Evolutionary conservation across 2,329 filamentous ascomycete species (phyloP), one percentile per base, ranked within the genome.

Genomic region (Nigrospora sphaerica): DNA sequence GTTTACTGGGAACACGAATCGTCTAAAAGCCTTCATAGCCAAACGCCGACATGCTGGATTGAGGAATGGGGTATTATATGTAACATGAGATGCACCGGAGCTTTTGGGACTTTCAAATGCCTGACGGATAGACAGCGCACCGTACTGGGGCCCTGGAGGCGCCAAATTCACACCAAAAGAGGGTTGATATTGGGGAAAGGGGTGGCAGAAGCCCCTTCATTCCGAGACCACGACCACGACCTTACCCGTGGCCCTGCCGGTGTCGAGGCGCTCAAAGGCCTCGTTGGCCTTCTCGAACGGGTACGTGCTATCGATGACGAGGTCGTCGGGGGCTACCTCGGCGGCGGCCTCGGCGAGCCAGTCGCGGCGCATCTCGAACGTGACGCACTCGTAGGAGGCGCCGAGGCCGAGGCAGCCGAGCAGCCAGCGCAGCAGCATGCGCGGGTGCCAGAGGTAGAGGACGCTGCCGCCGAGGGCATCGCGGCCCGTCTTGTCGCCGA

Each of bases 261-360:
- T 48, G 23, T 46, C 35, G 32, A 49, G 23, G 40, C 42, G 48
- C 28, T 46, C 43, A 31, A 46, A 52, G 16, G 47, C 50, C 31
- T 48, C 45, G 17, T 39, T 42, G n/a, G 38, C 50, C 16, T 48
- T 28, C 6, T 39, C 42, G 37, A 52, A 52, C 17, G 23, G 17
- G 33, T 34, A 51, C 2, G 35, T 33, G 32, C 44, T 49, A 19
- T 51, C 49, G 32, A 47, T 44, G n/a, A 44, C 23, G 31, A 47
- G 36, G 12, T 47, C 40, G 3, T 44, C 36, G 17, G 18, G 32
- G 33, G 17, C 19, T 18, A 46, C 35, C 3, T 12, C 12, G 32
- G 38, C 17, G 12, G 17, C 33, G 10, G 32, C 45, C 31, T 42
- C 35, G 5, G 4, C 23, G 19, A 46, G 38, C 10, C 38, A 42